A percentile compares a stretch with the other conserved stretches of the same genome.
phyloP scores from a whole-genome alignment of 495 filamentous ascomycete genomes.

The Lasiosphaeria ovina region DNA sequence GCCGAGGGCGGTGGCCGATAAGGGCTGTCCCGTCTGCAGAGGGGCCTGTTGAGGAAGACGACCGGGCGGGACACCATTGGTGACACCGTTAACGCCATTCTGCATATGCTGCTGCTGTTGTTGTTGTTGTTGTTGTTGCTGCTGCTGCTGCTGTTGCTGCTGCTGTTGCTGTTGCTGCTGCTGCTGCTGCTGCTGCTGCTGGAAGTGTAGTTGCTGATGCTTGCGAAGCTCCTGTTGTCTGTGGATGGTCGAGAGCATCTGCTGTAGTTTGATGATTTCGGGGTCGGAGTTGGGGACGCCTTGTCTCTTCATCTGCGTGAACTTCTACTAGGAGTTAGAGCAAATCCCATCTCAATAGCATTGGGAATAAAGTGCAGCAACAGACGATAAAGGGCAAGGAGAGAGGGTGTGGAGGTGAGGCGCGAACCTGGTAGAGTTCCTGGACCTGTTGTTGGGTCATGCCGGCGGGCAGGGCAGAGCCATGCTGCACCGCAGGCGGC shows the following conservation, averaged over 20 bases:
- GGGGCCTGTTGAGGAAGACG: constrained; percentile 33
- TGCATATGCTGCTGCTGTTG: constrained; percentile 40
- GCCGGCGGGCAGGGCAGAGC: constrained; percentile 53
- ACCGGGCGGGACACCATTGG: constrained; percentile 43
- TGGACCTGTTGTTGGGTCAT: constrained; percentile 61
- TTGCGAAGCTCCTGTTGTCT: constrained; percentile 56
- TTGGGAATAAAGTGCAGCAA: not conserved
- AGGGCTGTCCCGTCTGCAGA: constrained; percentile 32
- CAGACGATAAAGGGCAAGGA: not conserved
- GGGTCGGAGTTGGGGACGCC: constrained; percentile 74
- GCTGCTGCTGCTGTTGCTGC: constrained; percentile 37
- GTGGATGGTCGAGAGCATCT: constrained; percentile 64
- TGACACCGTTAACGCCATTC: constrained; percentile 43
- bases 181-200: constrained; percentile 40
- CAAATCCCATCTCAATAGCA: constrained; percentile 3
- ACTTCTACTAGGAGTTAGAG: constrained; percentile 56
- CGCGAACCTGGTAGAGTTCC: constrained; percentile 58
- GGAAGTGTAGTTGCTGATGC: constrained; percentile 49
- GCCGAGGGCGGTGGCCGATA: constrained; percentile 29
- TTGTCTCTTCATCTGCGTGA: constrained; percentile 73
- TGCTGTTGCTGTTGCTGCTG: constrained; percentile 33
- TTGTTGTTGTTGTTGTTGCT: constrained; percentile 42
- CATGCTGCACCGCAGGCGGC: constrained; percentile 57
- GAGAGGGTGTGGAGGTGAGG: constrained; percentile 5
- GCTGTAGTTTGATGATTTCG: constrained; percentile 71